Percentiles rank a stretch among this genome's conserved stretches.
Evolutionary conservation across 352 stramenopile genomes (phyloP).

Genomic region (Globisporangium abappressorium): DNA sequence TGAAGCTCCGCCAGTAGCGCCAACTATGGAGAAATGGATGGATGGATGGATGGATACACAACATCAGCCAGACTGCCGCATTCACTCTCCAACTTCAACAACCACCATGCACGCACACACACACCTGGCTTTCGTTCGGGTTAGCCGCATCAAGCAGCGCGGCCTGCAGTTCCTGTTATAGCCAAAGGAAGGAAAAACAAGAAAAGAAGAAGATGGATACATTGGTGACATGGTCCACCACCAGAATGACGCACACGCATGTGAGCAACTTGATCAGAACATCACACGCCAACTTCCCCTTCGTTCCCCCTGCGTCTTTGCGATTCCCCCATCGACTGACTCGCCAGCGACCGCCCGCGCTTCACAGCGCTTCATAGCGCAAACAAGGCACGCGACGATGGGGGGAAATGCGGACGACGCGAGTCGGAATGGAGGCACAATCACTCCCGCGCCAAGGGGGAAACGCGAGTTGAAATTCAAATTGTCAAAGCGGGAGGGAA

Average conservation of each 20-base stretch:
- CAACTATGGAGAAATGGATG: slow-evolving; percentile 33
- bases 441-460: neutral
- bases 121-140: slow-evolving; percentile 45
- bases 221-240: neutral
- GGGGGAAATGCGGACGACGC: neutral
- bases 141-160: slow-evolving; percentile 47
- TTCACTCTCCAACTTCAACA: slow-evolving; percentile 5
- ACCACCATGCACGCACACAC: slow-evolving; percentile 5
- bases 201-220: neutral
- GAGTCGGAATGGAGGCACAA: neutral
- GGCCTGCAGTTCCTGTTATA: slow-evolving; percentile 56
- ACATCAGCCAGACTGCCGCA: slow-evolving; percentile 6
- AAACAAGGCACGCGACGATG: neutral
- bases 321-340: neutral
- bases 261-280: neutral
- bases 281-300: neutral
- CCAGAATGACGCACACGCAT: neutral
- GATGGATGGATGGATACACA: slow-evolving; percentile 3
- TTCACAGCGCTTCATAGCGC: neutral
- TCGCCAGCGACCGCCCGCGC: neutral
- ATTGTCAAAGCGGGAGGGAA: slow-evolving; percentile 1
- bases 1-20: slow-evolving; percentile 75
- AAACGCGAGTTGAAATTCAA: slow-evolving; percentile 3
- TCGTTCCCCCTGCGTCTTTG: neutral
- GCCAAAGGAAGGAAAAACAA: neutral